These are phyloP conservation scores for Cupressus sempervirens DNA, from an alignment of 75 land plant species.

Conservation along the genomic window DNA sequence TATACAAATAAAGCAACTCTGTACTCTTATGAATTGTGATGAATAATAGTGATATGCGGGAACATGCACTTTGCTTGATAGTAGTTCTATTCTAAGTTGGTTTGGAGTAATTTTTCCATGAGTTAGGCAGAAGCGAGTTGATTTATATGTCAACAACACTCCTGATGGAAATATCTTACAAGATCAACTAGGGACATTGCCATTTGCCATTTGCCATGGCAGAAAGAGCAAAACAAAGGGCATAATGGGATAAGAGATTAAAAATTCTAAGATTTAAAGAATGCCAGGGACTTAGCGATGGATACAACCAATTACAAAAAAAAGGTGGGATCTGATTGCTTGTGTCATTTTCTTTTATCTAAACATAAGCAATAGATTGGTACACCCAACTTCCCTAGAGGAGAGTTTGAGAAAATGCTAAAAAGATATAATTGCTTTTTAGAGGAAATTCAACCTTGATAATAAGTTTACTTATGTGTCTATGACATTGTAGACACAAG, in stretches of 20 bases:
- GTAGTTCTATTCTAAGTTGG: neutral
- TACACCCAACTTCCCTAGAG: neutral
- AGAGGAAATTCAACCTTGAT: neutral
- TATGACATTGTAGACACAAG: neutral
- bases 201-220: neutral
- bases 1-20: neutral
- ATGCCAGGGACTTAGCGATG: neutral
- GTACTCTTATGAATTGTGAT: neutral
- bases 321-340: neutral
- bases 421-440: neutral
- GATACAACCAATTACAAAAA: neutral
- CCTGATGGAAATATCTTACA: neutral
- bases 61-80: no score
- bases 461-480: neutral
- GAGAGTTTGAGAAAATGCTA: neutral
- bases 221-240: neutral
- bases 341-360: neutral
- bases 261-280: neutral
- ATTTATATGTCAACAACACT: neutral
- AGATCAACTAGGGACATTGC: neutral
- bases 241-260: neutral
- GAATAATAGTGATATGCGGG: neutral
- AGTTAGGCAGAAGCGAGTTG: neutral
- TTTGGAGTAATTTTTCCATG: neutral
- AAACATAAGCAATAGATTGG: neutral